Conservation (phyloP, 1,284 basidiomycete genomes). For the Phellinidium pouzarii region DNA sequence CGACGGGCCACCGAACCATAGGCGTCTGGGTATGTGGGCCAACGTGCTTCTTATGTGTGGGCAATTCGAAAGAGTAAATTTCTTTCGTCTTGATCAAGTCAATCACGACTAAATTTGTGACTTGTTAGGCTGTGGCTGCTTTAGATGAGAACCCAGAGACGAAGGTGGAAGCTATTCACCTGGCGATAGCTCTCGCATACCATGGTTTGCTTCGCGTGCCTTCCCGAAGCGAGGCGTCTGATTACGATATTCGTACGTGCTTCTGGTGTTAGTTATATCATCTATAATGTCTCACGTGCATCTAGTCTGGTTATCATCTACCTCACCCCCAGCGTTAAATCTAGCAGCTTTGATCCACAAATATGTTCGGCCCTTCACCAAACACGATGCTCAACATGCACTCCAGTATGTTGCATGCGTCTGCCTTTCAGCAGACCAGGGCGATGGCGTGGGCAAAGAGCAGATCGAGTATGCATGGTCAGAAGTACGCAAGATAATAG, state of each 20-base stretch:
- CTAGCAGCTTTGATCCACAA: constrained; percentile 87
- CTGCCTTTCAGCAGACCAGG: constrained; percentile 75
- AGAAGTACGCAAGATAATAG: constrained; percentile 81
- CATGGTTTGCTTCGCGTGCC: constrained; percentile 89
- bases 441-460: constrained; percentile 64
- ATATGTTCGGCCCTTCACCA: constrained; percentile 87
- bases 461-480: constrained; percentile 86
- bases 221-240: constrained; percentile 69
- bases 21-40: constrained; percentile 70
- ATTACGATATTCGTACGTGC: constrained; percentile 72
- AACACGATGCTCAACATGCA: constrained; percentile 88
- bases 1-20: constrained; percentile 60
- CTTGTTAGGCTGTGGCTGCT: constrained; percentile 75
- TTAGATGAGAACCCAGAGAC: constrained; percentile 85
- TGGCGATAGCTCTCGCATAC: constrained; percentile 88
- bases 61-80: constrained; percentile 83
- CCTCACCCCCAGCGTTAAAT: constrained; percentile 65
- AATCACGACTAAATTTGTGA: constrained; percentile 9
- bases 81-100: constrained; percentile 3
- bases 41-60: constrained; percentile 88
- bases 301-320: constrained; percentile 59
- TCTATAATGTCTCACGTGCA: constrained; percentile 15
- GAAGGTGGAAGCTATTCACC: constrained; percentile 91
- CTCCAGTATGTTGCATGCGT: constrained; percentile 94
- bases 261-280: background rate